Evolutionary conservation across 2,329 filamentous ascomycete genomes (phyloP), one percentile per base, ranked within the genome.

Genomic region (Xylaria sp.): DNA sequence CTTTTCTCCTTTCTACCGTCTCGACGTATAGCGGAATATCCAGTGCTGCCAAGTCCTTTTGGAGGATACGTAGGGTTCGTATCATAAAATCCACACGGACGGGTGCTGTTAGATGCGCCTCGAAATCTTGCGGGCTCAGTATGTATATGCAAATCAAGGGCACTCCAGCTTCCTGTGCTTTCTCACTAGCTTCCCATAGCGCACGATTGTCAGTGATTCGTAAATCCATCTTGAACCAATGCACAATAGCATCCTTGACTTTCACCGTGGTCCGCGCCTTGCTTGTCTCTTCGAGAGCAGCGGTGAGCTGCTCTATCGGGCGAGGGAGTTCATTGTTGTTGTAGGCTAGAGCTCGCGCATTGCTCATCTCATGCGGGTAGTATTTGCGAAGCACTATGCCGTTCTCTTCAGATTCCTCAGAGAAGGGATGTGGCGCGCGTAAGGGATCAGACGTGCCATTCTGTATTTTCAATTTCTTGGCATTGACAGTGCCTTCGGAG

Each of bases 171-270:
- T 89, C 85, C 67, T 88, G 89, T 1, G 94, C 93, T 58, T 86
- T 85, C 66, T 89, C 82, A 65, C 87, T 89, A 0, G 94, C 94
- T 70, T 90, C 80, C 41, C 87, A 85, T 28, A 97, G 80, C 0
- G 88, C 88, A 9, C 87, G 91, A 78, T 97, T 97, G 78, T 98
- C 94, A 0, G 82, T 80, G 1, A 87, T 84, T 2, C 94, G 87
- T 60, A 97, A 81, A 78, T 97, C 94, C 76, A 88, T 89, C 81
- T 96, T 97, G 84, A 95, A 97, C 94, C 94, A 97, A 80, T 97
- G 93, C 0, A 97, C 88, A 0, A 97, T 91, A 0, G 90, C 88
- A 32, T 88, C 82, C 37, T 87, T 87, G 0, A 85, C 82, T 1
- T 81, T 70, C 13, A 92, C 85, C 1, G 82, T 79, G 34, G 84